Percentiles rank a stretch among this genome's conserved stretches.
Evolutionary conservation across 176 grass and related monocot species (phyloP).

Genomic region (Panicum miliaceum): DNA sequence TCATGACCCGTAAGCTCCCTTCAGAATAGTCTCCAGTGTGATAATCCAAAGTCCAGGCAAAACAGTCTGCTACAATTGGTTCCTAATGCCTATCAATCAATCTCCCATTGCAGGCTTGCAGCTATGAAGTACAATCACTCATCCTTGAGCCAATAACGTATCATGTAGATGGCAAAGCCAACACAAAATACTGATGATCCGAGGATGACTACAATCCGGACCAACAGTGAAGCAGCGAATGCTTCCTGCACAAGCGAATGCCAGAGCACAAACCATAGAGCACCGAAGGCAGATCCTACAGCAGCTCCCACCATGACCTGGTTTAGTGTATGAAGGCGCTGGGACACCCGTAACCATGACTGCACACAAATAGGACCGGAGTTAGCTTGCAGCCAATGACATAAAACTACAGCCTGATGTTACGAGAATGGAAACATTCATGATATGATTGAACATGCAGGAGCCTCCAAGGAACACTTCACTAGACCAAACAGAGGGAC

Average conservation of each 20-base stretch:
- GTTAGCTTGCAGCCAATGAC: slow-evolving; percentile 28
- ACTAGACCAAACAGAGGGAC: not conserved
- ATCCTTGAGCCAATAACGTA: slow-evolving; percentile 63
- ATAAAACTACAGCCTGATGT: not conserved
- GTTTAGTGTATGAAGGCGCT: slow-evolving; percentile 71
- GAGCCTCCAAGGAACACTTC: not conserved
- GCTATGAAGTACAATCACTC: slow-evolving; percentile 37
- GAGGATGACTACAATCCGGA: slow-evolving; percentile 50
- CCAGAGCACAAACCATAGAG: slow-evolving; percentile 71
- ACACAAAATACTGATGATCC: slow-evolving; percentile 49
- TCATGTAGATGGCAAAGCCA: slow-evolving; percentile 52
- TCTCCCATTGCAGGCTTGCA: not conserved
- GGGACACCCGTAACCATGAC: slow-evolving; percentile 88
- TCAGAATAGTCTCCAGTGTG: slow-evolving; percentile 3
- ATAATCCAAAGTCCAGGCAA: not conserved
- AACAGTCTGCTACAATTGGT: not conserved
- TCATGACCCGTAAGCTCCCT: not conserved
- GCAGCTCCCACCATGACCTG: slow-evolving; percentile 74
- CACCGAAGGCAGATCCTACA: slow-evolving; percentile 55
- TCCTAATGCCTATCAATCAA: not conserved
- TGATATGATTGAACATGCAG: slow-evolving; percentile 11
- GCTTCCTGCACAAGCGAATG: slow-evolving; percentile 64
- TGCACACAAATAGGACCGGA: slow-evolving; percentile 38
- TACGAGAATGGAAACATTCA: not conserved
- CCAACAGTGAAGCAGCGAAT: slow-evolving; percentile 55